These are phyloP conservation scores for Amphichorda felina DNA, from an alignment of 2,329 filamentous ascomycete genomes.

Conservation along the genomic window DNA sequence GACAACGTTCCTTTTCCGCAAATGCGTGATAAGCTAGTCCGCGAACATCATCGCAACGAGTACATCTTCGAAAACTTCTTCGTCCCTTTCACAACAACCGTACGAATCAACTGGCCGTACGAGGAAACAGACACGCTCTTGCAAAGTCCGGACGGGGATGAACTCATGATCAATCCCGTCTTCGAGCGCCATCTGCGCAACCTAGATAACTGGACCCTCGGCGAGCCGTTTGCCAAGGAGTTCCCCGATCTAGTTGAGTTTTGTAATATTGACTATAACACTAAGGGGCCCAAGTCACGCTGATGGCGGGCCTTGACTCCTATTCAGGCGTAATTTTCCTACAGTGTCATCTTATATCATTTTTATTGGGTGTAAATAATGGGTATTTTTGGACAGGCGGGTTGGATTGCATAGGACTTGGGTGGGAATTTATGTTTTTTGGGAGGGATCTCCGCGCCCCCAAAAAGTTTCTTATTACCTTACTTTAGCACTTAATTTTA, in stretches of 20 bases:
- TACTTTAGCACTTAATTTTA: too few relatives aligned
- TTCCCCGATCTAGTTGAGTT: conserved; percentile 39
- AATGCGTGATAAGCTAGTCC: conserved; percentile 58
- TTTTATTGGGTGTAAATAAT: too few relatives aligned
- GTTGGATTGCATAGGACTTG: too few relatives aligned
- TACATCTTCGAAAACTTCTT: conserved; percentile 74
- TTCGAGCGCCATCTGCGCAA: conserved; percentile 72
- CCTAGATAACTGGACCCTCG: conserved; percentile 72
- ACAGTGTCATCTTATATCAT: too few relatives aligned
- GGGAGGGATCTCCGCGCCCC: too few relatives aligned
- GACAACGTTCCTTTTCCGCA: conserved; percentile 71
- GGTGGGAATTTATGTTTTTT: too few relatives aligned
- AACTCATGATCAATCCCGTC: conserved; percentile 72
- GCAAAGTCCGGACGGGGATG: conserved; percentile 42
- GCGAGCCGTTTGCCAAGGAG: conserved; percentile 51
- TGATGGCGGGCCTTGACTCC: background rate
- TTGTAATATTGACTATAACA: conserved; percentile 12
- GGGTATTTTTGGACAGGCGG: too few relatives aligned
- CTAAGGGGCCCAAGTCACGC: conserved; percentile 2
- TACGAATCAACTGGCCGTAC: conserved; percentile 79
- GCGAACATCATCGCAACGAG: conserved; percentile 30
- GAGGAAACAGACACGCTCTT: conserved; percentile 60
- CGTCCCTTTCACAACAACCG: conserved; percentile 64
- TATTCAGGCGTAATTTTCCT: background rate
- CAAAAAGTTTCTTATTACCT: too few relatives aligned